A percentile compares a stretch with the other conserved stretches of the same genome.
These are phyloP conservation scores for Botrytis paeoniae DNA, from an alignment of 2,329 filamentous ascomycete species.

Conservation along the genomic window DNA sequence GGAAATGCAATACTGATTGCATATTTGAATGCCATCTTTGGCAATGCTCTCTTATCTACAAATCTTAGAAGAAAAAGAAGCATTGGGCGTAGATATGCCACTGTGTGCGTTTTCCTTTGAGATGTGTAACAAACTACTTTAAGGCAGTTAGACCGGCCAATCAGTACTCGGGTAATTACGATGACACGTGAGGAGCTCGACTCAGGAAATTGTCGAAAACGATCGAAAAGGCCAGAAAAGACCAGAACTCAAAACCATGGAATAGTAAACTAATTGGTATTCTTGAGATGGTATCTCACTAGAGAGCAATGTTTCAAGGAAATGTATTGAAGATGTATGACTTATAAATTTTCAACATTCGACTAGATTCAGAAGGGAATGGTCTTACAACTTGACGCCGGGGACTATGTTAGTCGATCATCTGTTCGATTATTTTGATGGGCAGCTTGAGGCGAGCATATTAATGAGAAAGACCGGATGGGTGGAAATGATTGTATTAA, in stretches of 20 bases:
- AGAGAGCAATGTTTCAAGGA: neutral
- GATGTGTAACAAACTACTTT: neutral
- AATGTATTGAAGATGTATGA: neutral
- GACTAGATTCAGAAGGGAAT: neutral
- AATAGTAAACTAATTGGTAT: neutral
- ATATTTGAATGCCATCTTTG: neutral
- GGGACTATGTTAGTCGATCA: neutral
- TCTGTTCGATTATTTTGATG: neutral
- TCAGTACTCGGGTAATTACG: neutral
- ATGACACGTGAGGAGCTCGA: neutral
- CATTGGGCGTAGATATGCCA: neutral
- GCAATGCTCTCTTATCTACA: neutral
- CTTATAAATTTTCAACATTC: neutral
- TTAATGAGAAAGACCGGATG: neutral
- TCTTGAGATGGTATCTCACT: neutral
- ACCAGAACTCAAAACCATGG: neutral
- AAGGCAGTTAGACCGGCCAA: neutral
- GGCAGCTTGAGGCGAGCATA: neutral
- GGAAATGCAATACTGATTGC: neutral
- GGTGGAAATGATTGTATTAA: neutral
- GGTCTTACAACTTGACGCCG: neutral
- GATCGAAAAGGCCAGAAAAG: neutral
- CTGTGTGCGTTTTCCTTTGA: neutral
- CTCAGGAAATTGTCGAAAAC: neutral
- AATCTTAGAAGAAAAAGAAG: neutral